These are phyloP conservation scores for Colletotrichum chrysophilum DNA, from an alignment of 2,329 filamentous ascomycete genomes.

Conservation along the genomic window DNA sequence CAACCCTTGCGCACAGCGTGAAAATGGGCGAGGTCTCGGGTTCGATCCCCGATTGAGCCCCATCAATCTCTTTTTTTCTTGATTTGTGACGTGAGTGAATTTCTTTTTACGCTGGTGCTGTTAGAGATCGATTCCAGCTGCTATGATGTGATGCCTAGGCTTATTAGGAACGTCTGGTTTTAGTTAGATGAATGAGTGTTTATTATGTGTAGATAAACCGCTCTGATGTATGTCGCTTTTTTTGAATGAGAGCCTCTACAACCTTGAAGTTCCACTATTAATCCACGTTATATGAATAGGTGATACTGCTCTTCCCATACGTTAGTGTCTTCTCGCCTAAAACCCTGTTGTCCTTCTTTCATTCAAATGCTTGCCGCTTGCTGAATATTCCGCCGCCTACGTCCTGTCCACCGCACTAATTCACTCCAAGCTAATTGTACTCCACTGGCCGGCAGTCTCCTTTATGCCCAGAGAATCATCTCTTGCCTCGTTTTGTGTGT, in stretches of 20 bases:
- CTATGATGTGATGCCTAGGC: background rate
- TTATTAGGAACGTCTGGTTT: rapidly evolving
- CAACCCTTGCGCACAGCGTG: conserved; percentile 1
- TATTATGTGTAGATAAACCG: background rate
- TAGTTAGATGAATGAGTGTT: background rate
- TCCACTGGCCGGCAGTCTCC: background rate
- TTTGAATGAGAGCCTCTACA: background rate
- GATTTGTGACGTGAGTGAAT: too few species aligned
- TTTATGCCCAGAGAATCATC: background rate
- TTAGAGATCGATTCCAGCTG: rapidly evolving
- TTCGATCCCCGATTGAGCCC: conserved; percentile 20
- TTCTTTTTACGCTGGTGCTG: rapidly evolving
- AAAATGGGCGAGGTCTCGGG: conserved; percentile 18
- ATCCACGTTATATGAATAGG: background rate
- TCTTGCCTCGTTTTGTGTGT: background rate
- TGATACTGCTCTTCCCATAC: background rate
- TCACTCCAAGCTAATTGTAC: background rate
- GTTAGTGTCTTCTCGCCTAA: background rate
- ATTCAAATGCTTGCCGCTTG: background rate
- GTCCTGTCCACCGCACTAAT: rapidly evolving
- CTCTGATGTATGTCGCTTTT: rapidly evolving
- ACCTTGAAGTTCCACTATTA: background rate
- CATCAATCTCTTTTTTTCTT: background rate
- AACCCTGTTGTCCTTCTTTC: background rate
- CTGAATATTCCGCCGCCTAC: background rate